Conservation (phyloP, 106 monocot genomes). For the Dendrobium huoshanense region DNA sequence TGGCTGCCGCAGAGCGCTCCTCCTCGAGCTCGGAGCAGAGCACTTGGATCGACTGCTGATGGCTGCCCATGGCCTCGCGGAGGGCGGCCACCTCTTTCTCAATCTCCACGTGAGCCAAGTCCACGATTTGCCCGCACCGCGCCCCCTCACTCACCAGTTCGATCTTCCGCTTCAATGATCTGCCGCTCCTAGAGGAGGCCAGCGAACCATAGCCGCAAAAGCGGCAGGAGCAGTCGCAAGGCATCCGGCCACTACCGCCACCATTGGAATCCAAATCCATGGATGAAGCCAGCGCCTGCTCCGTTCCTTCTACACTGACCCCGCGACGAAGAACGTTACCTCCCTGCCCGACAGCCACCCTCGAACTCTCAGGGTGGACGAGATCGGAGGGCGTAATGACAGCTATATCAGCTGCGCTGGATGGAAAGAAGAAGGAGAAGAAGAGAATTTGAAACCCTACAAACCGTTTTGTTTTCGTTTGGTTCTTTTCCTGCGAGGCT, state of each 20-base stretch:
- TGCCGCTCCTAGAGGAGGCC: not conserved
- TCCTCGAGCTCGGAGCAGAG: conserved; percentile 11
- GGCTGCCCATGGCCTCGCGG: not conserved
- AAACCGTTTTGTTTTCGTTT: not conserved
- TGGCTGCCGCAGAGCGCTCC: conserved; percentile 8
- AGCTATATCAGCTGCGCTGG: not conserved
- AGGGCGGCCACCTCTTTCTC: conserved; percentile 12
- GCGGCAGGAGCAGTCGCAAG: conserved; percentile 1
- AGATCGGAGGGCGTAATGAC: not conserved
- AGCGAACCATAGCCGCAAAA: not conserved
- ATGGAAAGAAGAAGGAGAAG: not conserved
- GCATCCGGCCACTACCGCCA: not conserved
- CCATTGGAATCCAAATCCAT: not conserved
- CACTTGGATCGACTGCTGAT: conserved; percentile 3
- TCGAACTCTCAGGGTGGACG: too few species aligned
- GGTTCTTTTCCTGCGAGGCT: too few species aligned
- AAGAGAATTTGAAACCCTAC: conserved; percentile 6
- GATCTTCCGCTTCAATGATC: conserved; percentile 7
- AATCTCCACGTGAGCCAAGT: conserved; percentile 7
- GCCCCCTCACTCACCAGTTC: not conserved
- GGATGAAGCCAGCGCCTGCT: not conserved
- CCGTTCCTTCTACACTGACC: not conserved
- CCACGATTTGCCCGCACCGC: not conserved
- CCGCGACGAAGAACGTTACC: too few species aligned
- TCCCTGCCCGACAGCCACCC: too few species aligned